Conservation (phyloP, 805 yeast species). For the Komagataella phaffii region DNA sequence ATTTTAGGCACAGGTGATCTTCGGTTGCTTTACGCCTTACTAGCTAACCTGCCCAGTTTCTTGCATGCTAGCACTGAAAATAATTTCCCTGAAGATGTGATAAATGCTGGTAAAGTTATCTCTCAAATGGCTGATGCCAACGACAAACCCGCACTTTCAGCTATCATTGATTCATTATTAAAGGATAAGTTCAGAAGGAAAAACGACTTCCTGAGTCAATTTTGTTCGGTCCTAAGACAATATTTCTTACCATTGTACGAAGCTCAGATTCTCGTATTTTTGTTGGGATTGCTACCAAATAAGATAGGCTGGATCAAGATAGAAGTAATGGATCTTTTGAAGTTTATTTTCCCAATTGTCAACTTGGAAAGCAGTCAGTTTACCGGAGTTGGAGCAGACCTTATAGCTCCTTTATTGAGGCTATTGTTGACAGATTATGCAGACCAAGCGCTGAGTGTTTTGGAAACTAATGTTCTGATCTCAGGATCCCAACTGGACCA, state of each 20-base stretch:
- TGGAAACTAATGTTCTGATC: slow-evolving; percentile 75
- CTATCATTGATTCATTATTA: slow-evolving; percentile 65
- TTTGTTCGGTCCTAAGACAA: slow-evolving; percentile 53
- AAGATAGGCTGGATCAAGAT: slow-evolving; percentile 63
- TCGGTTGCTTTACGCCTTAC: slow-evolving; percentile 55
- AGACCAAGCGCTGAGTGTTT: slow-evolving; percentile 75
- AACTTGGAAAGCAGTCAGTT: slow-evolving; percentile 71
- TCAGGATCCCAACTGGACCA: slow-evolving; percentile 86
- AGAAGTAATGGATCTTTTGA: slow-evolving; percentile 68
- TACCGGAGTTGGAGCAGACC: slow-evolving; percentile 86
- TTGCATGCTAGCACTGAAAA: slow-evolving; percentile 62
- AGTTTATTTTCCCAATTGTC: slow-evolving; percentile 61
- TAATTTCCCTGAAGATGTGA: slow-evolving; percentile 34
- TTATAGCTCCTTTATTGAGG: slow-evolving; percentile 80
- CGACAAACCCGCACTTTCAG: slow-evolving; percentile 40
- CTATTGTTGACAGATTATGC: slow-evolving; percentile 75
- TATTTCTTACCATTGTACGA: slow-evolving; percentile 64
- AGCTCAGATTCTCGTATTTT: slow-evolving; percentile 59
- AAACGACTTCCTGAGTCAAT: slow-evolving; percentile 76
- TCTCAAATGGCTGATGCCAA: slow-evolving; percentile 45
- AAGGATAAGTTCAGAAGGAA: slow-evolving; percentile 79
- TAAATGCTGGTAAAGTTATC: slow-evolving; percentile 40
- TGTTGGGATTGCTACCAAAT: slow-evolving; percentile 72
- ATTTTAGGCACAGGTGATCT: slow-evolving; percentile 63
- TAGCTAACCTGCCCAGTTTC: slow-evolving; percentile 76